Evolutionary conservation across 176 grass and related monocot species (phyloP).

Genomic region (Saccharum officinarum): DNA sequence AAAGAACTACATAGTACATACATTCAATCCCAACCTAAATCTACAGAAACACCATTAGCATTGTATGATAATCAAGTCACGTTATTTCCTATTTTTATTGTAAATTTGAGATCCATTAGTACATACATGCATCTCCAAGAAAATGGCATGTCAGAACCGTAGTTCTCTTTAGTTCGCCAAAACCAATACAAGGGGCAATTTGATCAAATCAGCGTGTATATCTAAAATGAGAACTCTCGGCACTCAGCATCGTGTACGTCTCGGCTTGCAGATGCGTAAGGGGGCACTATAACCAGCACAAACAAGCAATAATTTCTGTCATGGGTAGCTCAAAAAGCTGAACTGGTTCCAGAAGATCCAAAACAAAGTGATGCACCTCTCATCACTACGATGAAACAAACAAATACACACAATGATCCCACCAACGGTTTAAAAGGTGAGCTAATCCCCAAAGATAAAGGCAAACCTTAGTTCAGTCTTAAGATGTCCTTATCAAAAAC

Average conservation of each 20-base stretch:
- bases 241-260: background rate
- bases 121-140: background rate
- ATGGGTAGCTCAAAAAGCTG: background rate
- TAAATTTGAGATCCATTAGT: background rate
- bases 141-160: background rate
- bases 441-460: background rate
- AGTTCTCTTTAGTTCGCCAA: background rate
- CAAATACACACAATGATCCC: background rate
- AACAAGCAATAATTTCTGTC: background rate
- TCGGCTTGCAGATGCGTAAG: background rate
- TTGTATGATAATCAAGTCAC: background rate
- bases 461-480: background rate
- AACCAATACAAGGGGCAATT: background rate
- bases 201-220: background rate
- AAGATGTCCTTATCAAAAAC: slow-evolving; percentile 31
- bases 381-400: slow-evolving; percentile 5
- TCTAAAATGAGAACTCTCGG: background rate
- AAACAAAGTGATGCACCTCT: slow-evolving; percentile 4
- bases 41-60: background rate
- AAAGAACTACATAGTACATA: background rate
- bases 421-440: background rate
- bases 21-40: background rate
- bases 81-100: background rate
- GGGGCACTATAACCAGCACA: slow-evolving; percentile 10
- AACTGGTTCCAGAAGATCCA: slow-evolving; percentile 19